Evolutionary conservation across 768 basidiomycete species (phyloP).

Genomic region (Boletus reticulatus): DNA sequence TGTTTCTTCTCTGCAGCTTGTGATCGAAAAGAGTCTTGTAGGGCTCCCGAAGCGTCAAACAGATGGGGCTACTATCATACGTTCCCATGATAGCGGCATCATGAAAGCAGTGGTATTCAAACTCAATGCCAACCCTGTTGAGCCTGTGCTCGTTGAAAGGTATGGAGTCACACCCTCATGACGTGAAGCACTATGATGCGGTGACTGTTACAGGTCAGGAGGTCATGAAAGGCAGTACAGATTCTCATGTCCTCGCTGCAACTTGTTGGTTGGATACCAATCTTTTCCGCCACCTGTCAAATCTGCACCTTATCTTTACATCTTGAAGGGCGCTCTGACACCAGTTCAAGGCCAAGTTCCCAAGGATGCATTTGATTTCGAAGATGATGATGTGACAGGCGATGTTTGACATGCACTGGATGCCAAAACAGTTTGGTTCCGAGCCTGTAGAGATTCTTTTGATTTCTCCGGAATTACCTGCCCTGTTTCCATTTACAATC

Average conservation of each 20-base stretch:
- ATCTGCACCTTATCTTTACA: constrained; percentile 75
- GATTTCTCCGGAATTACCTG: neutral
- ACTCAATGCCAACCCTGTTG: constrained; percentile 68
- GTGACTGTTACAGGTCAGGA: constrained; percentile 42
- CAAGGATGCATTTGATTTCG: constrained; percentile 73
- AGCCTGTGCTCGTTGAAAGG: constrained; percentile 80
- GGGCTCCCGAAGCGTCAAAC: constrained; percentile 69
- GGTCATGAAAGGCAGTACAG: constrained; percentile 77
- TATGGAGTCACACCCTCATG: constrained; percentile 33
- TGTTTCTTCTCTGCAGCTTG: constrained; percentile 49
- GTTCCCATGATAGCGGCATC: constrained; percentile 60
- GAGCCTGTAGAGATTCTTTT: neutral
- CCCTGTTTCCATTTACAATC: neutral
- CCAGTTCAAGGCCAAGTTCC: constrained; percentile 87
- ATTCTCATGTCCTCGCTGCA: constrained; percentile 55
- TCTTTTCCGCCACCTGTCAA: constrained; percentile 72
- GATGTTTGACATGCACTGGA: constrained; percentile 4
- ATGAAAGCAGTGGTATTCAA: constrained; percentile 78
- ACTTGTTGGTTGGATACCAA: constrained; percentile 64
- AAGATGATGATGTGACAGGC: constrained; percentile 13
- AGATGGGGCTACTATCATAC: constrained; percentile 79
- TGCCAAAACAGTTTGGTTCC: neutral
- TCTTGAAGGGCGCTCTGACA: constrained; percentile 80
- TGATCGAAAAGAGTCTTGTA: constrained; percentile 73
- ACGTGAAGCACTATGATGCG: constrained; percentile 19